Evolutionary conservation across 2,329 filamentous ascomycete species (phyloP).

Genomic region (Ophiostoma sp.): DNA sequence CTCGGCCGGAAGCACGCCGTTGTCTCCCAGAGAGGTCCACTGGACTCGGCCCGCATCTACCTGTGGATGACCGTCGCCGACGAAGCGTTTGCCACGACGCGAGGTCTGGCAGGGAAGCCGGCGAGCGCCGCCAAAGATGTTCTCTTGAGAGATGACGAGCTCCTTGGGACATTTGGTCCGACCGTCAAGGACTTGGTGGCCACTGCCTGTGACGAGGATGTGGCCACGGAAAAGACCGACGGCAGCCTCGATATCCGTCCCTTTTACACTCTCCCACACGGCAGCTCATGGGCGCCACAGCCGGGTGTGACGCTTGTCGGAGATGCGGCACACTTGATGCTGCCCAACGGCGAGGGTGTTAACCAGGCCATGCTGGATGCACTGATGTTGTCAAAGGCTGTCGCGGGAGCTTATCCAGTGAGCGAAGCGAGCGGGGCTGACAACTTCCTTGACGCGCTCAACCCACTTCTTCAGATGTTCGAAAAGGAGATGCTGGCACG

Average conservation of each 20-base stretch:
- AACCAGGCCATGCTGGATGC: slow-evolving; percentile 55
- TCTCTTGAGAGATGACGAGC: slow-evolving; percentile 30
- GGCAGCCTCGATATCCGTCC: slow-evolving; percentile 32
- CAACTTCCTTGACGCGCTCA: slow-evolving; percentile 15
- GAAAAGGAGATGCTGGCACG: slow-evolving; percentile 32
- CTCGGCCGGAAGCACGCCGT: slow-evolving; percentile 43
- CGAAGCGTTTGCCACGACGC: slow-evolving; percentile 28
- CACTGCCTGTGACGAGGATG: slow-evolving; percentile 35
- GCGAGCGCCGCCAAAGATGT: slow-evolving; percentile 28
- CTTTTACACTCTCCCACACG: slow-evolving; percentile 46
- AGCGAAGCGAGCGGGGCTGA: slow-evolving; percentile 31
- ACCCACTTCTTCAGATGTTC: slow-evolving; percentile 25
- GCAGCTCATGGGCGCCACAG: slow-evolving; percentile 43
- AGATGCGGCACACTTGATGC: slow-evolving; percentile 57
- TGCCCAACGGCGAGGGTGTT: slow-evolving; percentile 54
- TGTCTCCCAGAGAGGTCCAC: slow-evolving; percentile 37
- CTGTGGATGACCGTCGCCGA: slow-evolving; percentile 33
- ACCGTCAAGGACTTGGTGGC: slow-evolving; percentile 36
- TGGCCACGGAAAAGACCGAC: slow-evolving; percentile 24
- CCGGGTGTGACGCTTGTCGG: slow-evolving; percentile 52
- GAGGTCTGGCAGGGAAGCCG: slow-evolving; percentile 25
- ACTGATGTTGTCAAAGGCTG: slow-evolving; percentile 42
- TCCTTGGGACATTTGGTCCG: slow-evolving; percentile 32
- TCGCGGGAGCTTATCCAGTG: slow-evolving; percentile 10
- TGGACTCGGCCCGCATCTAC: slow-evolving; percentile 37